Evolutionary conservation across 1,284 basidiomycete species (phyloP), one percentile per base, ranked within the genome.

Genomic region (Pyrrhoderma noxium): DNA sequence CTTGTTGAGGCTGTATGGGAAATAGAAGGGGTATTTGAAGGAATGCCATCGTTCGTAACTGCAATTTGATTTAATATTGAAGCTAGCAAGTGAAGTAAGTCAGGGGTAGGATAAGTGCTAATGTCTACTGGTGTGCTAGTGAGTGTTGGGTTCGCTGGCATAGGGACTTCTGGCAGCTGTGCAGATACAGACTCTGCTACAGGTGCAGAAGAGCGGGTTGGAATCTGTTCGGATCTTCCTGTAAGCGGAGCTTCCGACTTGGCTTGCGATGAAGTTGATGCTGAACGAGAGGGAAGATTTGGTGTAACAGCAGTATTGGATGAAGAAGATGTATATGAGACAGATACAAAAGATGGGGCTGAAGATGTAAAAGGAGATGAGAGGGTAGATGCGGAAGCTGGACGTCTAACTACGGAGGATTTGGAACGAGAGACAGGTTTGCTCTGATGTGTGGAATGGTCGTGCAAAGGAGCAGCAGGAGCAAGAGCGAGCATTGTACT

Each of bases 41-140:
- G 60, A 56, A 81, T 67, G 47, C 70, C 74, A 70, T 97, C 94
- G 67, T 98, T 98, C 3, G 91, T 84, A 2, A 82, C 80, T 3
- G 95, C 93, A 63, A 98, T 97, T 67, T 93, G 90, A 44, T 90
- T 84, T 54, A 99, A 77, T 13, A 98, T 73, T 2, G 82, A 82
- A 0, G 95, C 93, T n/a, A 99, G 82, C 13, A 96, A 80, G 27
- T 80, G 82, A 42, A 99, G 76, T 9, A 99, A 78, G 51, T 93
- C 80, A 7, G 74, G 66, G 1, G 84, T 70, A 0, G 80, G 79
- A 61, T 83, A 85, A 8, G 75, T 65, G 58, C 86, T 77, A 61
- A 87, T 78, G 64, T 85, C 80, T 55, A 16, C 40, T n/a, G 40
- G 37, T 18, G 21, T 42, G 35, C 9, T 25, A 23, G 21, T 23